Base-by-base conservation (phyloP, 2,329 filamentous ascomycete genomes). In the Didymella keratinophila region DNA sequence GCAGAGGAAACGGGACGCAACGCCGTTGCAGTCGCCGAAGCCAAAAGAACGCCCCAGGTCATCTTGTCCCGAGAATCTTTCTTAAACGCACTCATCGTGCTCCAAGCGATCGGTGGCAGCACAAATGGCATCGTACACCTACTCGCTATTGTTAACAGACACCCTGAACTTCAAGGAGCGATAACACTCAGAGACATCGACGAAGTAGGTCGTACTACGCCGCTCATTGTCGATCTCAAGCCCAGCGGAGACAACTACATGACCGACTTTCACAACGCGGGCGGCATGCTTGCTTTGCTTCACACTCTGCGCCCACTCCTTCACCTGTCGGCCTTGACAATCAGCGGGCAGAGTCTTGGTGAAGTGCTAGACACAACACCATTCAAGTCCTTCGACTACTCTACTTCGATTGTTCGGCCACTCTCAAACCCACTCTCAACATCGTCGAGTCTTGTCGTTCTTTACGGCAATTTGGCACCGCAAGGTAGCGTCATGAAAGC, bases 401-500 rank as follows among this genome's bases (percentile, higher is more conserved):
- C 37, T 9, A 58, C 44, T 21, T 62, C 56, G 23, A 54, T 57
- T 27, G 60, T 69, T 18, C 61, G 63, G 16, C 87, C 90, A 0
- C 81, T 96, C 16, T 82, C 85, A 72, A 88, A 91, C 73, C 92
- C 92, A 18, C 92, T 96, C 80, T 96, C 96, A 76, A 64, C 82
- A 1, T 89, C 87, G 1, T 93, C 93, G 32, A 93, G 96, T 75
- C 83, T 97, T 57, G 91, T 93, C 72, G 89, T 97, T 57, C 84
- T 97, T 7, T 85, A 86, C 58, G 93, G 93, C 27, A 96, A 96
- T 76, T 83, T 97, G 23, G 91, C 93, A 3, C 93, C 93, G 1
- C 89, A 88, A 20, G 93, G 93, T 28, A 90, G 92, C 3, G 92
- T 97, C 2, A 92, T 92, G 65, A 97, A 97, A 79, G 97, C 97